Conservation (phyloP, 768 basidiomycete genomes). For the Suillus weaverae region DNA sequence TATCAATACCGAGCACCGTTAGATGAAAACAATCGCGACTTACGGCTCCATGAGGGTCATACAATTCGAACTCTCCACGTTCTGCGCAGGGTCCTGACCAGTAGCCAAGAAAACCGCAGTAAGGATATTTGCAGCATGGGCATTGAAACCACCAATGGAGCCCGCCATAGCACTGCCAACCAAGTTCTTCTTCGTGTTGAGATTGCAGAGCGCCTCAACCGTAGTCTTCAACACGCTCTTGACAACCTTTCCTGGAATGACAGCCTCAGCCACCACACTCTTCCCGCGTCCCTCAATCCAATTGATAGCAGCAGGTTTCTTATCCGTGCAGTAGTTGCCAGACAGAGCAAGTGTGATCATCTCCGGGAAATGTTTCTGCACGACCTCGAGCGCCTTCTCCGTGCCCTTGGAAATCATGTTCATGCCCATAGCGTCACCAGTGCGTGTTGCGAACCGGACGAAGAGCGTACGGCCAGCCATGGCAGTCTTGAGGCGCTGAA, state of each 20-base stretch:
- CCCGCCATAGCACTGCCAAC: conserved; percentile 99
- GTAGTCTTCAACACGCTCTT: conserved; percentile 94
- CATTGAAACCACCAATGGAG: conserved; percentile 96
- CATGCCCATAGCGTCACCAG: conserved; percentile 99
- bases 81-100: conserved; percentile 98
- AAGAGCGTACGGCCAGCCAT: conserved; percentile 93
- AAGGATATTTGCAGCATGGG: conserved; percentile 96
- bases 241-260: conserved; percentile 87
- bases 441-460: conserved; percentile 90
- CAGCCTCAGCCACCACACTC: conserved; percentile 94
- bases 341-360: conserved; percentile 91
- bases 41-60: conserved; percentile 99
- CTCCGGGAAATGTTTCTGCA: conserved; percentile 79
- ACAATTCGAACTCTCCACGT: conserved; percentile 97
- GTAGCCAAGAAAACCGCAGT: conserved; percentile 95
- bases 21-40: conserved; percentile 37
- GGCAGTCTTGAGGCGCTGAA: conserved; percentile 83
- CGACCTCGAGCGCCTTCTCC: conserved; percentile 85
- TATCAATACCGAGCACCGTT: conserved; percentile 7
- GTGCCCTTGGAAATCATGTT: conserved; percentile 99
- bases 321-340: conserved; percentile 99
- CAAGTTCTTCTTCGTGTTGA: conserved; percentile 97
- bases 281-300: conserved; percentile 99
- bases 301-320: conserved; percentile 99
- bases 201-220: conserved; percentile 81